Evolutionary conservation across 202 grass and related monocot genomes (phyloP).

Genomic region (Brachypodium distachyon): DNA sequence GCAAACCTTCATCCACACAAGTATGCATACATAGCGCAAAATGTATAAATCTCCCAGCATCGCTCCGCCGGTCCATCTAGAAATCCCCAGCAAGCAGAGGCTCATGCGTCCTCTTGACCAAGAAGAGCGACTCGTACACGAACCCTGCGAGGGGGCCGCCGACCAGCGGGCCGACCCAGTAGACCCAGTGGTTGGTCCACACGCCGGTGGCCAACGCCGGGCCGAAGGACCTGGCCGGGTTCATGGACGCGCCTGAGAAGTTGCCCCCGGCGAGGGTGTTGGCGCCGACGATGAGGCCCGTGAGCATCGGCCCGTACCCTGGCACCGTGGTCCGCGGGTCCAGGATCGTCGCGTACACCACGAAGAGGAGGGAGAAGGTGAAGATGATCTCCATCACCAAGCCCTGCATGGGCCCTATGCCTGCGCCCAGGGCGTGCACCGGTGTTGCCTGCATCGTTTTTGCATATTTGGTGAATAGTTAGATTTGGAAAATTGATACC

Average conservation of each 20-base stretch:
- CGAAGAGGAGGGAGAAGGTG: slow-evolving; percentile 91
- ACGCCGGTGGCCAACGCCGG: slow-evolving; percentile 52
- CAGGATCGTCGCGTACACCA: slow-evolving; percentile 75
- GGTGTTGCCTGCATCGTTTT: slow-evolving; percentile 46
- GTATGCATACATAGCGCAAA: not conserved
- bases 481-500: not conserved
- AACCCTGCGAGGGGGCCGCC: slow-evolving; percentile 60
- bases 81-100: slow-evolving; percentile 40
- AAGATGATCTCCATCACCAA: slow-evolving; percentile 80
- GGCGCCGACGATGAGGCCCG: slow-evolving; percentile 77
- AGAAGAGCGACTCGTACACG: slow-evolving; percentile 63
- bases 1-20: not conserved
- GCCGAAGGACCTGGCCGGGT: slow-evolving; percentile 80
- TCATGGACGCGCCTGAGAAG: slow-evolving; percentile 91
- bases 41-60: not conserved
- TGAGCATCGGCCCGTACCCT: slow-evolving; percentile 56
- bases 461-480: not conserved
- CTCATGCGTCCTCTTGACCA: slow-evolving; percentile 39
- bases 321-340: slow-evolving; percentile 50
- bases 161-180: slow-evolving; percentile 73
- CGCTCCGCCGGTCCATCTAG: slow-evolving; percentile 2
- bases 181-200: slow-evolving; percentile 94
- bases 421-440: slow-evolving; percentile 54
- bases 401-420: slow-evolving; percentile 59
- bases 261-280: slow-evolving; percentile 79